Evolutionary conservation across 352 stramenopile genomes (phyloP), one percentile per base, ranked within the genome.

Genomic region (Achlya hypogyna): DNA sequence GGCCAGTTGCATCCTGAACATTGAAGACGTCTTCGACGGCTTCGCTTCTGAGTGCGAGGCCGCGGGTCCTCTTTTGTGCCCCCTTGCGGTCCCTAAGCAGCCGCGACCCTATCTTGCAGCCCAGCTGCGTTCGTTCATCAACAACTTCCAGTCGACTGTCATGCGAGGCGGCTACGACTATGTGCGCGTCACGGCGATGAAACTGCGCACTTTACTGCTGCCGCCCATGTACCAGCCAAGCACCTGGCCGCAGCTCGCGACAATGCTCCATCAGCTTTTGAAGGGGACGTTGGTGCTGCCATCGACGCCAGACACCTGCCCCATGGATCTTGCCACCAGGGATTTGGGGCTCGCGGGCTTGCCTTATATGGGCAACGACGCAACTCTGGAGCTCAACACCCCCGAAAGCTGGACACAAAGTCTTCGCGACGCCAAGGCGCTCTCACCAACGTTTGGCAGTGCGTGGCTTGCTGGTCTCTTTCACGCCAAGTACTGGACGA

Each of bases 291-390:
- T n/a, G 16, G 29, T 10, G 2, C 29, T 20, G 10, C 25, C 56
- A 10, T 20, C n/a, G 18, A 63, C 22, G 22, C 20, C 5, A 20
- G 54, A 6, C 42, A 31, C n/a, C 10, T 56, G 49, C 49, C 10
- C 14, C 18, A 29, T 22, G n/a, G 12, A 28, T 25, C 22, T 45
- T 34, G 23, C 35, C 5, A 40, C 9, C 2, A 0, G 5, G 4
- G 40, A 29, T 14, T 12, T 56, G 2, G 31, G 49, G 12, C 25
- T 54, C 10, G 59, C n/a, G 27, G 35, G 12, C 22, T 8, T 12
- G 8, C 16, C 43, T 23, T 65, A 65, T 22, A 43, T 65, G 8
- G 32, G 29, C 18, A 65, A 65, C 59, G 59, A 65, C 28, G 59
- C 18, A 16, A 18, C 6, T 20, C n/a, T 3, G 2, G 38, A 49